Percentiles rank a stretch among this genome's conserved stretches.
phyloP scores from a whole-genome alignment of 2,329 filamentous ascomycete genomes.

The Metarhizium guizhouense region DNA sequence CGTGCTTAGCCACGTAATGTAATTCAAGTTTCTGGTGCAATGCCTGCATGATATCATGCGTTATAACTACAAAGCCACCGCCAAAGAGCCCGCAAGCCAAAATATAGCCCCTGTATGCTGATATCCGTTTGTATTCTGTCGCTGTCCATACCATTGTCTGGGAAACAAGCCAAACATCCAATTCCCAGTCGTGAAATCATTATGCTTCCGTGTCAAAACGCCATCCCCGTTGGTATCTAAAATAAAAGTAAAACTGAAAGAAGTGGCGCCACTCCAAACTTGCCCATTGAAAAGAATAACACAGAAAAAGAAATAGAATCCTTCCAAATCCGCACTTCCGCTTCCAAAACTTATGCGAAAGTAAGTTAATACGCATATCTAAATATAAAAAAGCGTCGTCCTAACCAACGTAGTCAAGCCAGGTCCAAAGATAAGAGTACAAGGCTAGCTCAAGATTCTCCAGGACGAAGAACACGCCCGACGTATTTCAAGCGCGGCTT shows the following conservation, averaged over 20 bases:
- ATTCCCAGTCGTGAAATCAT: neutral
- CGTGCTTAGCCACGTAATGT: no score
- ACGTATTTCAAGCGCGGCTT: slow-evolving; percentile 32
- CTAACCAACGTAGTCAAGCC: neutral
- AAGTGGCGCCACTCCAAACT: neutral
- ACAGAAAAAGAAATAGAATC: neutral
- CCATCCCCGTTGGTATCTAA: neutral
- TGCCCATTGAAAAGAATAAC: neutral
- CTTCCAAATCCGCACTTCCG: neutral
- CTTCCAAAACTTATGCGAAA: neutral
- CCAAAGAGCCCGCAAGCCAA: neutral
- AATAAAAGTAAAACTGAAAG: neutral
- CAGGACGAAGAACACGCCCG: neutral
- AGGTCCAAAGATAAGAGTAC: neutral
- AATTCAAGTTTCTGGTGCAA: no score
- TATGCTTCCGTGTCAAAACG: neutral
- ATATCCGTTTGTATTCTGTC: neutral
- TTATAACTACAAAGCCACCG: neutral
- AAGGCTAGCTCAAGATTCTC: neutral
- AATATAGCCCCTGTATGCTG: neutral
- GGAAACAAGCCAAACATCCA: neutral
- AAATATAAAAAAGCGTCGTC: neutral
- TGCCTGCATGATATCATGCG: no score
- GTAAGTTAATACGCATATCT: neutral
- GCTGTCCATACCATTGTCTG: neutral